Base-by-base conservation (phyloP, 495 filamentous ascomycete genomes). In the Halenospora varia region DNA sequence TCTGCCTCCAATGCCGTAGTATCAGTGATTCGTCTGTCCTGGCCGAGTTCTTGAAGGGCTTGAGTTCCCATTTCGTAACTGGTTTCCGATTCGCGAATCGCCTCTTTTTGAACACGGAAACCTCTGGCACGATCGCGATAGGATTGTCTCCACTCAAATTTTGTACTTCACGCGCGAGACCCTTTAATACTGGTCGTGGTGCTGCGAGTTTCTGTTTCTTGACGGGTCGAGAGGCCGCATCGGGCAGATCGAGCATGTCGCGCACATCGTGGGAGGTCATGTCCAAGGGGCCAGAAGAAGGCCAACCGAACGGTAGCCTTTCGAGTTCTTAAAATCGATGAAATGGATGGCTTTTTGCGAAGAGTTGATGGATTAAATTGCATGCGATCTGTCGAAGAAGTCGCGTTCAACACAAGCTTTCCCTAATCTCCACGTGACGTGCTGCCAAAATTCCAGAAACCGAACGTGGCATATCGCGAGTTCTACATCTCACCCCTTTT, bases 251-350 rank as follows among this genome's bases (percentile, higher is more conserved):
- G 71, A 96, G 86, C 70, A 96, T 89, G 73, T 96, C 91, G 72
- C 88, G 90, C 56, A 94, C 84, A 80, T 96, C 91, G 72, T 77
- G 72, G 46, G 89, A 90, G 65, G 87, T 81, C 86, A 90, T 92
- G 64, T 55, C 75, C 69, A 19, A 11, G 53, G 23, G 17, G 25
- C 1, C 13, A 41, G 51, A 6, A 15, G 3, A 18, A 18, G 26
- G 18, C 9, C 1, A n/a, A n/a, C n/a, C n/a, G n/a, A n/a, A n/a
- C n/a, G n/a, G n/a, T 53, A 17, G 26, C 44, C 11, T 45, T n/a
- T 4, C 23, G 39, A 9, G 24, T 10, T n/a, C 26, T 3, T 3
- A 25, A 19, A 17, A 42, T 40, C 8, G 41, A 62, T 57, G 49
- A 24, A 41, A 25, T n/a, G n/a, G n/a, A n/a, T n/a, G n/a, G n/a